Evolutionary conservation across 2,329 filamentous ascomycete genomes (phyloP).

Genomic region (Periconia digitata): DNA sequence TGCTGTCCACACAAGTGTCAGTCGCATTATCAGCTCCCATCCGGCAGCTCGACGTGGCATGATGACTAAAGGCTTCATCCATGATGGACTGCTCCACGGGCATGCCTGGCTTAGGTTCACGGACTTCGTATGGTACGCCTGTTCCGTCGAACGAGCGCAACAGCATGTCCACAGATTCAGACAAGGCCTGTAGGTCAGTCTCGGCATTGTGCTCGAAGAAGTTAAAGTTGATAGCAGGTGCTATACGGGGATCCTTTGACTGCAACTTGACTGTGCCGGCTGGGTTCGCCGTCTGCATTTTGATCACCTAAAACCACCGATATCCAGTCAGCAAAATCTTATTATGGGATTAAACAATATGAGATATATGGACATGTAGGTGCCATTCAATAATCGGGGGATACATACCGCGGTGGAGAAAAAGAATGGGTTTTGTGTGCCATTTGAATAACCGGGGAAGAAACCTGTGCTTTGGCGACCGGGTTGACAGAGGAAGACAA

Average conservation of each 20-base stretch:
- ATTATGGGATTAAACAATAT: constrained; percentile 38
- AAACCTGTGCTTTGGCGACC: constrained; percentile 26
- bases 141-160: constrained; percentile 1
- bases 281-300: constrained; percentile 62
- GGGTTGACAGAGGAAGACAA: constrained; percentile 10
- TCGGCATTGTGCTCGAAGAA: constrained; percentile 9
- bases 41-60: constrained; percentile 56
- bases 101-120: constrained; percentile 6
- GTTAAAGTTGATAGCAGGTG: constrained; percentile 54
- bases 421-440: constrained; percentile 33
- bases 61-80: constrained; percentile 42
- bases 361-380: no score
- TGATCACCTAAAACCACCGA: constrained; percentile 30
- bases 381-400: no score
- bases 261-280: constrained; percentile 61
- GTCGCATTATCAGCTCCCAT: constrained; percentile 52
- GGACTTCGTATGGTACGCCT: constrained; percentile 1
- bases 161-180: constrained; percentile 10
- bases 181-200: constrained; percentile 9
- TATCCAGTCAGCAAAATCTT: no score
- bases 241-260: constrained; percentile 61
- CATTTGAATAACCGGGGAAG: constrained; percentile 52
- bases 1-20: constrained; percentile 54
- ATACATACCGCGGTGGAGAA: constrained; percentile 34
- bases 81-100: constrained; percentile 9